These are phyloP conservation scores for Chaetomium cochliodes DNA, from an alignment of 495 filamentous ascomycete genomes.

Conservation along the genomic window DNA sequence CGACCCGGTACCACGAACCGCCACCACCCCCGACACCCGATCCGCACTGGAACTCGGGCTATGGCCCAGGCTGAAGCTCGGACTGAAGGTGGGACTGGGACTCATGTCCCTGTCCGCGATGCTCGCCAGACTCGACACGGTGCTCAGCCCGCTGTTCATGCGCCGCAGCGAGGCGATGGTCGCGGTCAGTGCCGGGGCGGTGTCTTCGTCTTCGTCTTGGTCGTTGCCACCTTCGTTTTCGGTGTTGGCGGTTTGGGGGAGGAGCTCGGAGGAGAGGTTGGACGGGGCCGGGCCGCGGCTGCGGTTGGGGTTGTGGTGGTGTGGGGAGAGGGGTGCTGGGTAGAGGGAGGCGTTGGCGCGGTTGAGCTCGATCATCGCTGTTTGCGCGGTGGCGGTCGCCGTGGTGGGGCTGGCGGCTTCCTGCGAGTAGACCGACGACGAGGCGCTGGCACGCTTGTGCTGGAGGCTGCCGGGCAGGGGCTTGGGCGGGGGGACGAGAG, in stretches of 20 bases:
- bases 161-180: slow-evolving; percentile 30
- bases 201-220: slow-evolving; percentile 7
- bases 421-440: slow-evolving; percentile 34
- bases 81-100: background rate
- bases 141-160: slow-evolving; percentile 32
- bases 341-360: slow-evolving; percentile 15
- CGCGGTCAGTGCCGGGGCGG: slow-evolving; percentile 10
- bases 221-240: no score
- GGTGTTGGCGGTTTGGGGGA: background rate
- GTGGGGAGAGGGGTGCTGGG: background rate
- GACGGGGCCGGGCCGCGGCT: background rate
- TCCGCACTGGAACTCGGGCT: background rate
- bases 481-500: slow-evolving; percentile 9
- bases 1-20: no score
- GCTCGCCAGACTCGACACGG: slow-evolving; percentile 21
- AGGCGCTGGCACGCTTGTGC: slow-evolving; percentile 20
- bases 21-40: background rate
- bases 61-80: no score
- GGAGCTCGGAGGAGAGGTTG: slow-evolving; percentile 7
- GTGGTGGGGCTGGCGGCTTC: slow-evolving; percentile 13
- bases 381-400: background rate
- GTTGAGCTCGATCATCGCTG: slow-evolving; percentile 20
- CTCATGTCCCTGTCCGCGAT: slow-evolving; percentile 1
- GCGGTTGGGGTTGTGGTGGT: background rate
- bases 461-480: background rate